Base-by-base conservation (phyloP, 768 basidiomycete genomes). In the Hydnomerulius pinastri region DNA sequence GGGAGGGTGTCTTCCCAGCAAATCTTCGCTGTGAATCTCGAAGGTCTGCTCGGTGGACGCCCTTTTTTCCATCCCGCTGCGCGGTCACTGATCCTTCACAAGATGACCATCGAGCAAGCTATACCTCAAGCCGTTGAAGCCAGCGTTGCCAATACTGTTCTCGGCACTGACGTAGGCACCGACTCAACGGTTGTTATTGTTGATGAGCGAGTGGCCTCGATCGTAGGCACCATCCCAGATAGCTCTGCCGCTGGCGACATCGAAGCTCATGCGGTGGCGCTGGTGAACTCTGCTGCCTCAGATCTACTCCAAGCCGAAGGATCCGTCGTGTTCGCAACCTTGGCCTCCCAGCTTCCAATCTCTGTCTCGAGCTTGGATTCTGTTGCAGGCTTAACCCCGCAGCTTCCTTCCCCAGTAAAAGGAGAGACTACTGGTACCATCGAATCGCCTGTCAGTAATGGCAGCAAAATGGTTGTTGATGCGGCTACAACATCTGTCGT, bases 101-200 rank as follows among this genome's bases (percentile, higher is more conserved):
- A 23, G 43, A 62, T 44, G 51, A 29, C 42, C 25, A n/a, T 39
- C 17, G 32, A 43, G 25, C 30, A 54, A 44, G 36, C 15, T 17
- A 6, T 18, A n/a, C 35, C n/a, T 36, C 32, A 49, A 44, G 43
- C 24, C 20, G 36, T 12, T 27, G 40, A 42, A 29, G 43, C 48
- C 35, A 25, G 33, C 6, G 35, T 20, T 17, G 15, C 45, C 36
- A 42, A 23, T 33, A 6, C 24, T 35, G 17, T 24, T 51, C 40
- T 17, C n/a, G 27, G 4, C 25, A 10, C 3, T 20, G 24, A 7
- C 23, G 20, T n/a, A 4, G 33, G 24, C 21, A 43, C 37, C 29
- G 49, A 45, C 29, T 30, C 23, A 12, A 41, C n/a, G n/a, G n/a
- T n/a, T n/a, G n/a, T 27, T 9, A 15, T 13, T 0, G 13, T 17